Percentiles rank a stretch among this genome's conserved stretches.
Evolutionary conservation across 495 filamentous ascomycete species (phyloP).

Genomic region (Aspergillus sclerotioniger): DNA sequence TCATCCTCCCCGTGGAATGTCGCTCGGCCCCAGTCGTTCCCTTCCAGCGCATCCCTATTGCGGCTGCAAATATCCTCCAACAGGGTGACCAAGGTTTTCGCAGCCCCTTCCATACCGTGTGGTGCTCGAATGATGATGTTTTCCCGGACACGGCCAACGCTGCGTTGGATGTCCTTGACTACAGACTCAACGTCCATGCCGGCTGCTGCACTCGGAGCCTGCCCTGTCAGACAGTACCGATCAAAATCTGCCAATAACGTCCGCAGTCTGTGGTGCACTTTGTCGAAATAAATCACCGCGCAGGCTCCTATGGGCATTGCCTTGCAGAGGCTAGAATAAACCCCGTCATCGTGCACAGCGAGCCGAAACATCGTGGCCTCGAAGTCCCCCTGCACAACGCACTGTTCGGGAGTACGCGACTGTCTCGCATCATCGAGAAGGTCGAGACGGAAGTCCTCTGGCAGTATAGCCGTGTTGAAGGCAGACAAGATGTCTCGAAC

Average conservation of each 20-base stretch:
- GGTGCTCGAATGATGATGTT: constrained; percentile 38
- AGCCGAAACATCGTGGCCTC: constrained; percentile 51
- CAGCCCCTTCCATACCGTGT: constrained; percentile 38
- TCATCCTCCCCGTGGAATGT: constrained; percentile 44
- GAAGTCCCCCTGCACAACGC: constrained; percentile 49
- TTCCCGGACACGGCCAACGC: constrained; percentile 35
- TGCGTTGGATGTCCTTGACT: constrained; percentile 31
- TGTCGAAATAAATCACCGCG: constrained; percentile 49
- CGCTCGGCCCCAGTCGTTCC: constrained; percentile 37
- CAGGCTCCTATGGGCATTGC: constrained; percentile 46
- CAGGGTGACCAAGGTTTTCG: constrained; percentile 40
- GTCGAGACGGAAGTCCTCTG: constrained; percentile 46
- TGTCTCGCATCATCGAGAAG: constrained; percentile 23
- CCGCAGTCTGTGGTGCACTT: constrained; percentile 36
- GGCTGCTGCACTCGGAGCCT: constrained; percentile 16
- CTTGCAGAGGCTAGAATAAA: constrained; percentile 46
- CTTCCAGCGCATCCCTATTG: constrained; percentile 46
- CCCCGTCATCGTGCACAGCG: constrained; percentile 45
- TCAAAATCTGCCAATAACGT: constrained; percentile 42
- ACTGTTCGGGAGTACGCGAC: constrained; percentile 37
- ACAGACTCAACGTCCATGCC: constrained; percentile 35
- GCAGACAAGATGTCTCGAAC: constrained; percentile 51
- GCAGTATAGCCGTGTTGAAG: constrained; percentile 41
- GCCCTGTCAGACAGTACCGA: constrained; percentile 39
- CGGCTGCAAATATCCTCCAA: constrained; percentile 43